Percentiles rank a stretch among this genome's conserved stretches.
phyloP scores from a whole-genome alignment of 768 basidiomycete genomes.

The Mycena floridula region DNA sequence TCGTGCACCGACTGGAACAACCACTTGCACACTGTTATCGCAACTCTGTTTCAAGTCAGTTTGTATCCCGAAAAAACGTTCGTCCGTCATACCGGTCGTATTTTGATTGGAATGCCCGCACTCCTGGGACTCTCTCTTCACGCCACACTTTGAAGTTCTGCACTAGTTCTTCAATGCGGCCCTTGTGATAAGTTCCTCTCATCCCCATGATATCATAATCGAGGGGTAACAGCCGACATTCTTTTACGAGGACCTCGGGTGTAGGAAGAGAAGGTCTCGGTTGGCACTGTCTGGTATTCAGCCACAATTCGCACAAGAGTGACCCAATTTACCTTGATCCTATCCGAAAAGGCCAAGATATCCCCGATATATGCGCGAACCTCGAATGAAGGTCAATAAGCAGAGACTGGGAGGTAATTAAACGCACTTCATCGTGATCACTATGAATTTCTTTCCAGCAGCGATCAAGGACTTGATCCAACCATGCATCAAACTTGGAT shows the following conservation, averaged over 20 bases:
- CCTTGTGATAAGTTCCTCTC: constrained; percentile 55
- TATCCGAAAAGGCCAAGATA: constrained; percentile 63
- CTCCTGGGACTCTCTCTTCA: constrained; percentile 62
- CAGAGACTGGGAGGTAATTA: constrained; percentile 3
- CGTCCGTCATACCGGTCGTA: constrained; percentile 59
- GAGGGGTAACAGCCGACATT: constrained; percentile 49
- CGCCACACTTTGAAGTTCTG: constrained; percentile 65
- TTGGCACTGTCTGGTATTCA: too few relatives aligned
- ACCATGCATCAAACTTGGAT: constrained; percentile 80
- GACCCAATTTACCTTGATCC: constrained; percentile 50
- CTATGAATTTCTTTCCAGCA: constrained; percentile 68
- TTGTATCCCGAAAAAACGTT: not conserved
- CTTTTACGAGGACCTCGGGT: constrained; percentile 58
- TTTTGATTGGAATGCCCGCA: constrained; percentile 77
- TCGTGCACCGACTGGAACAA: constrained; percentile 70
- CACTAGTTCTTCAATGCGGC: constrained; percentile 55
- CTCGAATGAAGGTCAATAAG: constrained; percentile 25
- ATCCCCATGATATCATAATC: constrained; percentile 74
- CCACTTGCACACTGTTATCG: constrained; percentile 70
- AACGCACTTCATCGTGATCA: constrained; percentile 72
- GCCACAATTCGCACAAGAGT: not conserved
- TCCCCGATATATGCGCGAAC: constrained; percentile 75
- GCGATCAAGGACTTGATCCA: constrained; percentile 55
- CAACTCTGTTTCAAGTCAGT: constrained; percentile 35
- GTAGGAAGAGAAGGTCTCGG: constrained; percentile 57